phyloP scores from a whole-genome alignment of 2,329 filamentous ascomycete genomes.

The Dactylellina parvicollis region DNA sequence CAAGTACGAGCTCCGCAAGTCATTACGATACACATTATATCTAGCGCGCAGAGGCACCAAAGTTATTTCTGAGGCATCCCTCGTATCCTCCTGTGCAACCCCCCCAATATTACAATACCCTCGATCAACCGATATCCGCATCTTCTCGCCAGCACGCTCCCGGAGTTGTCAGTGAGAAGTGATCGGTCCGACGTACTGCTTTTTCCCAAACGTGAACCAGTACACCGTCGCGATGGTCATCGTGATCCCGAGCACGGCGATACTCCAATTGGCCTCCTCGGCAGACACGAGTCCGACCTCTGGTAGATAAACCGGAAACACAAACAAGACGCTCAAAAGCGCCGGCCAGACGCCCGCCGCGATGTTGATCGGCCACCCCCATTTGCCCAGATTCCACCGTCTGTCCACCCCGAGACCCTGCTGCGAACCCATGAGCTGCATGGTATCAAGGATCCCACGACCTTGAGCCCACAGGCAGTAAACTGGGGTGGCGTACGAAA shows the following conservation, averaged over 20 bases:
- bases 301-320: constrained; percentile 50
- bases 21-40: constrained; percentile 40
- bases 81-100: not conserved
- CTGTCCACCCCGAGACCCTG: constrained; percentile 36
- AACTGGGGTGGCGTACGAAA: constrained; percentile 49
- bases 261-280: constrained; percentile 51
- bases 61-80: not conserved
- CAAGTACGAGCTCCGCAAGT: constrained; percentile 14
- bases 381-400: constrained; percentile 47
- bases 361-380: constrained; percentile 49
- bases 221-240: constrained; percentile 48
- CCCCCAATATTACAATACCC: not conserved
- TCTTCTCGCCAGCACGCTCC: not conserved
- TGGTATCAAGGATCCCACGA: constrained; percentile 36
- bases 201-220: constrained; percentile 50
- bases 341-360: constrained; percentile 46
- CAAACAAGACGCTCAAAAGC: constrained; percentile 40
- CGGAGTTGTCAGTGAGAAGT: constrained; percentile 43
- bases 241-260: constrained; percentile 35
- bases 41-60: not conserved
- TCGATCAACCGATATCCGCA: constrained; percentile 5
- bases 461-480: constrained; percentile 44
- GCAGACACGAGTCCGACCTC: constrained; percentile 41
- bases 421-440: constrained; percentile 32
- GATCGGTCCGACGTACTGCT: constrained; percentile 44